A percentile compares a stretch with the other conserved stretches of the same genome.
Conservation (phyloP, 139 green algal species). For the Coccomyxa sp. region DNA sequence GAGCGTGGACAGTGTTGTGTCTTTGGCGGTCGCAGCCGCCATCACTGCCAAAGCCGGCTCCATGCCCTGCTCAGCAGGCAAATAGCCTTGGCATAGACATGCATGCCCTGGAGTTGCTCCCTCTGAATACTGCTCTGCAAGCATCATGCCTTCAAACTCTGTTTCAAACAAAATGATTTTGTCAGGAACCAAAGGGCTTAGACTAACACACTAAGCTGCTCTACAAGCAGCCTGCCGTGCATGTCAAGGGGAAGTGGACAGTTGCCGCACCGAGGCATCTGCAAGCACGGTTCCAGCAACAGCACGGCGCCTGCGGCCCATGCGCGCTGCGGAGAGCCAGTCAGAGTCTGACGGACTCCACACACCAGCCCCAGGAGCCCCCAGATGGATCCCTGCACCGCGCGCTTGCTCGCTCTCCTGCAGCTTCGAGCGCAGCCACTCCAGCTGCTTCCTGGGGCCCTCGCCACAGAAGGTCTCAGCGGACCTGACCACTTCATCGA, state of each 20-base stretch:
- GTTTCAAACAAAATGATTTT: no score
- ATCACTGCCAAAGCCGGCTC: neutral
- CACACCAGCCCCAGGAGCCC: neutral
- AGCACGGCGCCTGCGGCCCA: constrained; percentile 1
- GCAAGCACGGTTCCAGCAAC: neutral
- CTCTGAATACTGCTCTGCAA: no score
- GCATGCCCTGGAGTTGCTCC: no score
- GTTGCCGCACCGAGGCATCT: neutral
- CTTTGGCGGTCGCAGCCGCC: neutral
- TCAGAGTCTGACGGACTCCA: constrained; percentile 5
- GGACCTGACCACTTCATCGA: no score
- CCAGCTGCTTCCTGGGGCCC: neutral
- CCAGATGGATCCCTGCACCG: constrained; percentile 2
- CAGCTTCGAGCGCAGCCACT: constrained; percentile 16
- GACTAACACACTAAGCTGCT: no score
- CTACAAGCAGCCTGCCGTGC: no score
- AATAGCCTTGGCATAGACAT: no score
- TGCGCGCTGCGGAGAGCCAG: constrained; percentile 17
- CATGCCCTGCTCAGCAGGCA: neutral
- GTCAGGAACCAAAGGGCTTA: no score
- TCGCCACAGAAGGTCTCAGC: constrained; percentile 1
- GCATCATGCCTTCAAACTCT: no score
- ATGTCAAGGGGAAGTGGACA: neutral
- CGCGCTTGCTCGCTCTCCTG: constrained; percentile 18
- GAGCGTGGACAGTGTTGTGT: neutral